Evolutionary conservation across 2,329 filamentous ascomycete species (phyloP), one percentile per base, ranked within the genome.

Genomic region (Talaromyces sp.): DNA sequence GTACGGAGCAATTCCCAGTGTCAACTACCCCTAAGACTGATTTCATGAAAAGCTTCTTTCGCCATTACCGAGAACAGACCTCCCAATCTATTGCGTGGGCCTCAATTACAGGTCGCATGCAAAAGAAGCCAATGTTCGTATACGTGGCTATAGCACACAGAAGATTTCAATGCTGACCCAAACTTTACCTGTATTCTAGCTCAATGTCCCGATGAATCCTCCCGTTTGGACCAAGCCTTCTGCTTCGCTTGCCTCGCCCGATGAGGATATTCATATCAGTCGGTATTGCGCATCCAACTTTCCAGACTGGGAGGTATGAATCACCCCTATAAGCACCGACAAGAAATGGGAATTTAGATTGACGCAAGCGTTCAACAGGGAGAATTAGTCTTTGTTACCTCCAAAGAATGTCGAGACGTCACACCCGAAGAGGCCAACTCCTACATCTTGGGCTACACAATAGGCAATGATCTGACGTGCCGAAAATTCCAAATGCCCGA

Each of bases 391-490:
- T 65, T 65, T 39, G 63, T 65, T 39, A 65, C 63, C 10, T 54
- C 63, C 19, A 33, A 47, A 17, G 58, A 65, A 49, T 65, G 63
- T 19, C 58, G 58, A 49, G 45, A 62, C 11, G 19, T 62, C 27
- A 65, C 57, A 9, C 19, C 49, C 22, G 68, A 71, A 2, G 63
- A 73, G 27, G 71, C 73, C 0, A 43, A 71, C 11, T 67, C 70
- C 33, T 70, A 71, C 52, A 73, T 77, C n/a, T 65, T 77, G 0
- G 75, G 74, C 19, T 77, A 77, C 54, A 77, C 75, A 0, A 68
- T 70, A 25, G 73, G 72, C 8, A 77, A 77, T 50, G 75, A 77
- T 64, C 68, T 77, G 3, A 74, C 72, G 3, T 72, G 73, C 25
- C 73, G 75, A 25, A 57, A 68, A 10, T 75, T 73, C 67, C 74